A percentile compares a stretch with the other conserved stretches of the same genome.
phyloP scores from a whole-genome alignment of 1,284 basidiomycete genomes.

The Apiotrichum gracile region DNA sequence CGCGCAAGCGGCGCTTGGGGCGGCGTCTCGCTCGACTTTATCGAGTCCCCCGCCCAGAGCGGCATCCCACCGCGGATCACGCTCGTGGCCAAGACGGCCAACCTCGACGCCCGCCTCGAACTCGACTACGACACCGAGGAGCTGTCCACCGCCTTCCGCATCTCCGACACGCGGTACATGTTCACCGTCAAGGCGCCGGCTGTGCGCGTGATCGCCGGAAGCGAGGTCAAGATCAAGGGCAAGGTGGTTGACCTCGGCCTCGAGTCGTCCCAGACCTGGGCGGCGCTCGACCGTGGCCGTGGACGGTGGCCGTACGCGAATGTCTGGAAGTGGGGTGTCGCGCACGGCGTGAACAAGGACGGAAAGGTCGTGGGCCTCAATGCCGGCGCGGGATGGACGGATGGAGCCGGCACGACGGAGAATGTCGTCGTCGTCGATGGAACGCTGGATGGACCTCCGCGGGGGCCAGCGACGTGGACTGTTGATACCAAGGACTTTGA shows the following conservation, averaged over 20 bases:
- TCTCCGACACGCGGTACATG: neutral
- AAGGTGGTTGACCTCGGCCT: neutral
- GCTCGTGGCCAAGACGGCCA: neutral
- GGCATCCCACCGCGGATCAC: neutral
- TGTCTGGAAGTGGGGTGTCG: constrained; percentile 5
- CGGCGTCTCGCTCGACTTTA: neutral
- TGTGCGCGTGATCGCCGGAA: neutral
- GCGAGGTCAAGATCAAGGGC: neutral
- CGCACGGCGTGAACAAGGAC: neutral
- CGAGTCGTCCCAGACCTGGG: neutral
- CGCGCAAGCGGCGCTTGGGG: neutral
- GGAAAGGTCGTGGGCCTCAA: constrained; percentile 1
- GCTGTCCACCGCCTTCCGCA: constrained; percentile 3
- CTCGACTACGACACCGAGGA: constrained; percentile 1
- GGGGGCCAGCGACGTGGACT: neutral
- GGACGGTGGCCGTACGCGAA: constrained; percentile 3
- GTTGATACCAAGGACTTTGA: neutral
- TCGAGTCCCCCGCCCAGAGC: neutral
- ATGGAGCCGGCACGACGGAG: neutral
- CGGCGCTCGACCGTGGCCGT: constrained; percentile 4
- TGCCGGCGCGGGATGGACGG: neutral
- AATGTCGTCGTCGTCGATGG: constrained; percentile 10
- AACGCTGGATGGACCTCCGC: neutral
- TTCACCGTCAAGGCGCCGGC: constrained; percentile 4
- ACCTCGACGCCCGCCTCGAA: neutral